Conservation (phyloP, 83 land plant species). For the Thuja plicata region DNA sequence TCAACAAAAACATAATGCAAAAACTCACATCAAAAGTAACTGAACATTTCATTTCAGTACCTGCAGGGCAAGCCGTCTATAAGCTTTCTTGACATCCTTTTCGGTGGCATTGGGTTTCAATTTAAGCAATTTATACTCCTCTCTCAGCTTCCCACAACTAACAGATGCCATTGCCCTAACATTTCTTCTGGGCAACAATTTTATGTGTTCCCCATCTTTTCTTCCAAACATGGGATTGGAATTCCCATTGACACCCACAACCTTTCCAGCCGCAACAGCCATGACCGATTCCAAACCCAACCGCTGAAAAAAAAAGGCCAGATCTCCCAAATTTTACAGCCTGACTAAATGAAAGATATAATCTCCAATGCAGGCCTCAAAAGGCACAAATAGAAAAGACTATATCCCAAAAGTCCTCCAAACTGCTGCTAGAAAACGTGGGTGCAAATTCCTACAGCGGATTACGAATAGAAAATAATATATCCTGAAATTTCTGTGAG, state of each 20-base stretch:
- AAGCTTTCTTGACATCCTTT: conserved; percentile 58
- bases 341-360: no score
- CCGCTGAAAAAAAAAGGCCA: neutral
- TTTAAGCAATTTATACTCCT: conserved; percentile 39
- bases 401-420: no score
- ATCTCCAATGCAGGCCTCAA: no score
- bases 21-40: neutral
- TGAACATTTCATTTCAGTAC: conserved; percentile 7
- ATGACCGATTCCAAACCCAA: neutral
- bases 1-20: no score
- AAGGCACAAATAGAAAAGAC: no score
- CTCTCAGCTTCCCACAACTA: conserved; percentile 3
- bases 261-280: neutral
- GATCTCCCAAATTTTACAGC: no score
- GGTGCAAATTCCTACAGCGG: no score
- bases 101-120: conserved; percentile 43
- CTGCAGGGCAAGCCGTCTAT: conserved; percentile 43
- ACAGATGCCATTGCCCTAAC: neutral
- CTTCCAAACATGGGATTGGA: neutral
- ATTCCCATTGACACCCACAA: neutral
- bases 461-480: no score
- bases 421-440: no score
- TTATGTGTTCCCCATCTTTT: neutral
- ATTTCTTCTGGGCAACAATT: neutral
- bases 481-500: no score